These are phyloP conservation scores for Gardenia jasminoides DNA, from an alignment of 257 asterid genomes.

Conservation along the genomic window DNA sequence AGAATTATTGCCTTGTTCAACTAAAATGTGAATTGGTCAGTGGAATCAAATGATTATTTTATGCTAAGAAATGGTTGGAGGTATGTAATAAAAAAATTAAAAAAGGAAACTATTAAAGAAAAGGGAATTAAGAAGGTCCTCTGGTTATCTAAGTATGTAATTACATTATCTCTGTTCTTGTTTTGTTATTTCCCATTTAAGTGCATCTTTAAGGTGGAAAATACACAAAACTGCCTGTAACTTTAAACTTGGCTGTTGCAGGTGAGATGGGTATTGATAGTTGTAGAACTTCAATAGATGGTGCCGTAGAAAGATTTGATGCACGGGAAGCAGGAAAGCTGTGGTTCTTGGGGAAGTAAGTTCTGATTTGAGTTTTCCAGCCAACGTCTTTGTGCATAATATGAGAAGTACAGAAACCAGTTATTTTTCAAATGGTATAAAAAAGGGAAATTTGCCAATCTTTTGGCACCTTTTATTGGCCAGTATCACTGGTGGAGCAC, in stretches of 20 bases:
- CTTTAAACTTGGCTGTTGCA: slow-evolving; percentile 22
- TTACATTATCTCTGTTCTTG: not conserved
- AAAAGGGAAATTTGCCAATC: too few species aligned
- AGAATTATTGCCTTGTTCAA: not conserved
- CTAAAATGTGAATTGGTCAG: not conserved
- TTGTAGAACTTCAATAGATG: slow-evolving; percentile 39
- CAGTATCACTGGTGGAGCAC: too few species aligned
- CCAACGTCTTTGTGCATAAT: not conserved
- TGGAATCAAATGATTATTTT: too few species aligned
- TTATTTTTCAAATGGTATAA: not conserved
- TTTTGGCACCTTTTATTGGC: not conserved
- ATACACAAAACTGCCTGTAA: not conserved
- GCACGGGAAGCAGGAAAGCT: slow-evolving; percentile 68
- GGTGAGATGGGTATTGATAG: slow-evolving; percentile 49
- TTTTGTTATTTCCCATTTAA: not conserved
- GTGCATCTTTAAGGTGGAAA: not conserved
- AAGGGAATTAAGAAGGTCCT: not conserved
- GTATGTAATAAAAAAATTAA: too few species aligned
- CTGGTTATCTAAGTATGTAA: not conserved
- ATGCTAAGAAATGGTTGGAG: not conserved
- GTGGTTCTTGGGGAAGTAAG: slow-evolving; percentile 74
- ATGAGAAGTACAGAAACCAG: not conserved
- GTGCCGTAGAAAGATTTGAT: slow-evolving; percentile 63
- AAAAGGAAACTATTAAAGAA: too few species aligned
- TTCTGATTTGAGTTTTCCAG: slow-evolving; percentile 17